Evolutionary conservation across 257 asterid species (phyloP).

Genomic region (Cruciata laevipes): DNA sequence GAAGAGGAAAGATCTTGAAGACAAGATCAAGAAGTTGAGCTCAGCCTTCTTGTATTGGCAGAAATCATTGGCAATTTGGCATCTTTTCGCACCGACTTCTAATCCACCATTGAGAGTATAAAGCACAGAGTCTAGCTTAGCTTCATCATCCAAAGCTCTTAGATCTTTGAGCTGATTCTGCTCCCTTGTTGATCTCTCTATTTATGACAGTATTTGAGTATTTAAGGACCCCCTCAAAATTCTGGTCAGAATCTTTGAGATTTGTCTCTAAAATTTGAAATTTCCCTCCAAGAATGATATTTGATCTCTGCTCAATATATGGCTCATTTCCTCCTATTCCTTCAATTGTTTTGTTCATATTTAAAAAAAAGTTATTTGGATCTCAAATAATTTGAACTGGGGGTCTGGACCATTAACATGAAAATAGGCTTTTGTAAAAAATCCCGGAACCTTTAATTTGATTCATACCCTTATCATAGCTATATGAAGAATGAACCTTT

Average conservation of each 20-base stretch:
- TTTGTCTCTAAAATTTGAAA: background rate
- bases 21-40: slow-evolving; percentile 55
- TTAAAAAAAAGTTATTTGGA: no score
- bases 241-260: background rate
- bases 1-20: slow-evolving; percentile 71
- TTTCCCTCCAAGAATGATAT: background rate
- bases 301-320: background rate
- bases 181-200: no score
- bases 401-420: no score
- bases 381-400: no score
- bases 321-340: no score
- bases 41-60: slow-evolving; percentile 54
- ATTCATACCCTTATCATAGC: no score
- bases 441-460: no score
- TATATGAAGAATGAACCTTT: no score
- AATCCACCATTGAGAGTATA: slow-evolving; percentile 44
- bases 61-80: slow-evolving; percentile 39
- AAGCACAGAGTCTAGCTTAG: slow-evolving; percentile 40
- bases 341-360: no score
- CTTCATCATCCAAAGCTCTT: slow-evolving; percentile 53
- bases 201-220: background rate
- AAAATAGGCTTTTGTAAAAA: no score
- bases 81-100: slow-evolving; percentile 57
- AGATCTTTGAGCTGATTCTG: slow-evolving; percentile 32
- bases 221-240: background rate